Conservation (phyloP, 1,139 yeast genomes). For the Geotrichum bryndzae region DNA sequence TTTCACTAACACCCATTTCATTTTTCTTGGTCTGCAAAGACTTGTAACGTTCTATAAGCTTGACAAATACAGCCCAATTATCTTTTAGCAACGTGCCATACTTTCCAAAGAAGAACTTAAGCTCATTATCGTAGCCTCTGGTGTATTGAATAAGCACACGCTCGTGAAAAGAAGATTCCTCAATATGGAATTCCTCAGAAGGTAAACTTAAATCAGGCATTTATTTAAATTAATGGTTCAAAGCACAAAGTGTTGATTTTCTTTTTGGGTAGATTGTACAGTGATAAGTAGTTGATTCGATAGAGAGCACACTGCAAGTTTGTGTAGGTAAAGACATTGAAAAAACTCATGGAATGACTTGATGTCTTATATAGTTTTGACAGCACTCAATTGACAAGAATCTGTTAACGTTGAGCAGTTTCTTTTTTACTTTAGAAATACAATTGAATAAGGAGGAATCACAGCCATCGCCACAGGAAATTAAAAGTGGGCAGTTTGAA, state of each 20-base stretch:
- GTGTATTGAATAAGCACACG: constrained; percentile 15
- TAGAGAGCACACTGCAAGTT: background rate
- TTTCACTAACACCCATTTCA: constrained; percentile 10
- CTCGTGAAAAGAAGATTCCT: constrained; percentile 16
- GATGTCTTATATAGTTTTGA: background rate
- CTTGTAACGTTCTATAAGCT: background rate
- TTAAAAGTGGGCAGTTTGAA: background rate
- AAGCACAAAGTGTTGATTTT: background rate
- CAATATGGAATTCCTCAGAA: constrained; percentile 13
- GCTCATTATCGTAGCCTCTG: constrained; percentile 3
- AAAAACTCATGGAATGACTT: too few relatives aligned
- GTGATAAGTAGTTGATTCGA: background rate
- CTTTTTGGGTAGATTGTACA: background rate
- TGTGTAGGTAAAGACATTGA: background rate
- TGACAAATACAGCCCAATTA: constrained; percentile 9
- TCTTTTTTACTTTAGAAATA: background rate
- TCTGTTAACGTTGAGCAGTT: background rate
- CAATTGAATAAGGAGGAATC: background rate
- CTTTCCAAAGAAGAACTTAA: constrained; percentile 11
- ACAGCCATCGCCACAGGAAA: background rate
- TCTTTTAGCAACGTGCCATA: background rate
- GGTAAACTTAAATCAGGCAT: background rate
- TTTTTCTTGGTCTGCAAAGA: background rate
- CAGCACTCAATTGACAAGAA: background rate
- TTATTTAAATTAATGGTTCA: background rate